phyloP scores from a whole-genome alignment of 2,329 filamentous ascomycete species.

The Calonectria leucothoes region DNA sequence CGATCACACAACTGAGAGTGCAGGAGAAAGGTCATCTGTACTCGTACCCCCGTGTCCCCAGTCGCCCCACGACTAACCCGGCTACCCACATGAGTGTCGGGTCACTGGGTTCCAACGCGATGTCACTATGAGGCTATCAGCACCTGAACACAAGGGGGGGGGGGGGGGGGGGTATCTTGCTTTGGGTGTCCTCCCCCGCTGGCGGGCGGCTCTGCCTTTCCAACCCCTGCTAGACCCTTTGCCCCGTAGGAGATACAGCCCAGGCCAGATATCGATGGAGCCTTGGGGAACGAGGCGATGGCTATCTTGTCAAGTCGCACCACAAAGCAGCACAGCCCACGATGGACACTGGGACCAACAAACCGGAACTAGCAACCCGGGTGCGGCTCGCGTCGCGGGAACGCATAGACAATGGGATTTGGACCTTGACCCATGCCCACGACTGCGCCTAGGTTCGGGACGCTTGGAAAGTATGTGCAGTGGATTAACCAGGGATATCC shows the following conservation, averaged over 20 bases:
- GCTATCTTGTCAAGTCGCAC: background rate
- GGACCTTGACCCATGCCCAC: background rate
- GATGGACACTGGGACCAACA: background rate
- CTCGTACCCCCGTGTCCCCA: background rate
- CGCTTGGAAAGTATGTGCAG: background rate
- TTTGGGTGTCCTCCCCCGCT: background rate
- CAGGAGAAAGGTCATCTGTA: background rate
- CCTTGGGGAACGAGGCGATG: background rate
- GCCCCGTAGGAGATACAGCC: background rate
- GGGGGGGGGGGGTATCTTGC: background rate
- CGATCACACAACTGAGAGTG: background rate
- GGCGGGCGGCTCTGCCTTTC: conserved; percentile 11
- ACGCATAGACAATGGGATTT: conserved; percentile 10
- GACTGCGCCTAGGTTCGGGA: background rate
- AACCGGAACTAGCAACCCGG: background rate
- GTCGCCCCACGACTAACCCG: conserved; percentile 21
- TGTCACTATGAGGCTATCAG: conserved; percentile 12
- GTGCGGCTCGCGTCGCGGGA: conserved; percentile 21
- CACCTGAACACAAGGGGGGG: background rate
- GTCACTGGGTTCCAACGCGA: conserved; percentile 38
- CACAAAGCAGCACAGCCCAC: background rate
- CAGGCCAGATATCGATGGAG: background rate
- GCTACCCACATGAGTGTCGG: conserved; percentile 38
- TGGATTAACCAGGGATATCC: background rate
- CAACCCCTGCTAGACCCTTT: conserved; percentile 15